A percentile compares a stretch with the other conserved stretches of the same genome.
Evolutionary conservation across 495 filamentous ascomycete species (phyloP).

Genomic region (Podospora australis): DNA sequence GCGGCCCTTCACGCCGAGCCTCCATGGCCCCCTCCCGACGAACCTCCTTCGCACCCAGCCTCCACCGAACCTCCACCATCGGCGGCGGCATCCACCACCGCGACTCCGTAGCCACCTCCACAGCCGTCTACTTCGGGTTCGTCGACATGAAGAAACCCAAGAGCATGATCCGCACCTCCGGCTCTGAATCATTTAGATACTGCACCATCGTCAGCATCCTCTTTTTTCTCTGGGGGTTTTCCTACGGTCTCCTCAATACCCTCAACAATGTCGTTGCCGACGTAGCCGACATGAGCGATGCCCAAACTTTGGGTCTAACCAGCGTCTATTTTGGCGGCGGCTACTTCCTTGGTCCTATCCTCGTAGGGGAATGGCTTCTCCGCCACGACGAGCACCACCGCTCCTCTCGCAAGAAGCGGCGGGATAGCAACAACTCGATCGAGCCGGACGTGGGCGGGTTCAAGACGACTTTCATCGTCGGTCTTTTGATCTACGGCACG

Average conservation of each 20-base stretch:
- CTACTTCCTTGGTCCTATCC: slow-evolving; percentile 58
- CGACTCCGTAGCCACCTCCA: not conserved
- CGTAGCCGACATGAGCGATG: slow-evolving; percentile 30
- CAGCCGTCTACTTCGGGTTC: slow-evolving; percentile 63
- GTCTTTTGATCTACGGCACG: slow-evolving; percentile 57
- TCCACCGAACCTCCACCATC: no score
- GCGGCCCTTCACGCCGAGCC: not conserved
- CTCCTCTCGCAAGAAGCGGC: slow-evolving; percentile 5
- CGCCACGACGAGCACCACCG: slow-evolving; percentile 48
- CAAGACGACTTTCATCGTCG: slow-evolving; percentile 60
- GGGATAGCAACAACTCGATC: no score
- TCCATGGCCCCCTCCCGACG: not conserved
- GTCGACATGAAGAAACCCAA: slow-evolving; percentile 73
- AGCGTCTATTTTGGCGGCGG: slow-evolving; percentile 43
- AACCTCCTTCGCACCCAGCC: not conserved
- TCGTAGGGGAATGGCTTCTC: slow-evolving; percentile 60
- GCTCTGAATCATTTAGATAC: slow-evolving; percentile 43
- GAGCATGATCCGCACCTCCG: slow-evolving; percentile 59
- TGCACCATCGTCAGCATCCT: slow-evolving; percentile 61
- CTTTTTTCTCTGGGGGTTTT: slow-evolving; percentile 83
- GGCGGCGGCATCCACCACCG: slow-evolving; percentile 1
- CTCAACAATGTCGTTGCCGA: slow-evolving; percentile 9
- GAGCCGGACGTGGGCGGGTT: slow-evolving; percentile 43
- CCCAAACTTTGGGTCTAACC: slow-evolving; percentile 29
- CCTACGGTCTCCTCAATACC: slow-evolving; percentile 65